Base-by-base conservation (phyloP, 2,329 filamentous ascomycete genomes). In the Diaporthe eres region DNA sequence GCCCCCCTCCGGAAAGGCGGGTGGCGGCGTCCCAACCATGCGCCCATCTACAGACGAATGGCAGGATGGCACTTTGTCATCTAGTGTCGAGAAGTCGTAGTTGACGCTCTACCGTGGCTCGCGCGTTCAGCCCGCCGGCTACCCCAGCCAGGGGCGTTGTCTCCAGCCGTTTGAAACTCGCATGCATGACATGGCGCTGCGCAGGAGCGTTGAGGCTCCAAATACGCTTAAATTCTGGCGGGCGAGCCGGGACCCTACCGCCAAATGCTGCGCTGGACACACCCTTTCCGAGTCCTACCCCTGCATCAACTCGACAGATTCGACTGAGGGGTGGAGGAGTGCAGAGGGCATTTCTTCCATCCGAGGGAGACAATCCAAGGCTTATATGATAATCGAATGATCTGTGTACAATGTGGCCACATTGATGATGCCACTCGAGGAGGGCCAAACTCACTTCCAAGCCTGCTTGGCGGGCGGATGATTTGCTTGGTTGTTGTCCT, bases 311-410 rank as follows among this genome's bases (percentile, higher is more conserved):
- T 55, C 49, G 47, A 70, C 65, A 39, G 37, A 55, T 10, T 55
- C 34, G 49, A 31, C 65, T 17, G n/a, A 42, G 15, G 65, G 34
- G 49, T 53, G 65, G 49, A 51, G 65, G 65, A 42, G 49, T 28
- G 22, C 65, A 55, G 47, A 70, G 15, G 34, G 49, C 65, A 12
- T 9, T 19, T 31, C 49, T 28, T n/a, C 22, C 65, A 55, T 70
- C 65, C 65, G 65, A 55, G 49, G 49, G 65, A 55, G n/a, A 8
- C 49, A 49, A 55, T 25, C 65, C 47, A 70, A 53, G 47, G 49
- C 65, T 70, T 70, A 42, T 70, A 70, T 70, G 65, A 70, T 70
- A 37, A 75, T 75, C 74, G 74, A 75, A 75, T 47, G 74, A 75
- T 58, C 22, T 57, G 4, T 75, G 57, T 19, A 31, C 44, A 57